A percentile compares a stretch with the other conserved stretches of the same genome.
Conservation (phyloP, 2,329 filamentous ascomycete genomes). For the Fusarium odoratissimum region DNA sequence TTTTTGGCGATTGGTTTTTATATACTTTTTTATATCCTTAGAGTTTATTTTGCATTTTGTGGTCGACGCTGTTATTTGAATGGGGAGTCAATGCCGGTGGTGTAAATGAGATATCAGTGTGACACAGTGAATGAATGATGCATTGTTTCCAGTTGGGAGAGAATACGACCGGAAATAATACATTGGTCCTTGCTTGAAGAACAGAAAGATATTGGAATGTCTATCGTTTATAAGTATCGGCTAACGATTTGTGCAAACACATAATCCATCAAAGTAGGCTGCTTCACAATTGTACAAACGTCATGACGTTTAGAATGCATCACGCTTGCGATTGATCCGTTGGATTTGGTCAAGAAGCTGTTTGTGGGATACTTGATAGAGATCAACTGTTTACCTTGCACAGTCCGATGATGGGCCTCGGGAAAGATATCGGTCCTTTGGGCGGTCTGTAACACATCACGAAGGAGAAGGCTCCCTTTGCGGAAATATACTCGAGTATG, state of each 20-base stretch:
- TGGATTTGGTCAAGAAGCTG: too few relatives aligned
- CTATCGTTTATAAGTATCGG: too few relatives aligned
- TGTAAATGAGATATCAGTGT: too few relatives aligned
- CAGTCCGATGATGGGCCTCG: not conserved
- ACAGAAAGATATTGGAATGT: too few relatives aligned
- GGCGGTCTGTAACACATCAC: slow-evolving; percentile 20
- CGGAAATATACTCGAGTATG: slow-evolving; percentile 27
- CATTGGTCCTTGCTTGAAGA: too few relatives aligned
- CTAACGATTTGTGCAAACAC: not conserved
- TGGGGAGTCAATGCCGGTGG: not conserved
- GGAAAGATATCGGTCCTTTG: slow-evolving; percentile 36
- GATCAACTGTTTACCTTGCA: not conserved
- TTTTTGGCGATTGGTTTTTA: not conserved
- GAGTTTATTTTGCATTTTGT: not conserved
- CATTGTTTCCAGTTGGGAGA: too few relatives aligned
- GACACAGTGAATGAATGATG: too few relatives aligned
- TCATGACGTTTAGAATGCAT: not conserved
- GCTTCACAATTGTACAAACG: too few relatives aligned
- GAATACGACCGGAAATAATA: too few relatives aligned
- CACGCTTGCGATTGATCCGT: not conserved
- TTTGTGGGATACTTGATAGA: not conserved
- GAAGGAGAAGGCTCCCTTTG: slow-evolving; percentile 34
- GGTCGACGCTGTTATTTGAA: not conserved
- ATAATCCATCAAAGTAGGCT: not conserved
- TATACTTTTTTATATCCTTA: accelerated